Conservation (phyloP, 352 stramenopile genomes). For the Pythium oligandrum region DNA sequence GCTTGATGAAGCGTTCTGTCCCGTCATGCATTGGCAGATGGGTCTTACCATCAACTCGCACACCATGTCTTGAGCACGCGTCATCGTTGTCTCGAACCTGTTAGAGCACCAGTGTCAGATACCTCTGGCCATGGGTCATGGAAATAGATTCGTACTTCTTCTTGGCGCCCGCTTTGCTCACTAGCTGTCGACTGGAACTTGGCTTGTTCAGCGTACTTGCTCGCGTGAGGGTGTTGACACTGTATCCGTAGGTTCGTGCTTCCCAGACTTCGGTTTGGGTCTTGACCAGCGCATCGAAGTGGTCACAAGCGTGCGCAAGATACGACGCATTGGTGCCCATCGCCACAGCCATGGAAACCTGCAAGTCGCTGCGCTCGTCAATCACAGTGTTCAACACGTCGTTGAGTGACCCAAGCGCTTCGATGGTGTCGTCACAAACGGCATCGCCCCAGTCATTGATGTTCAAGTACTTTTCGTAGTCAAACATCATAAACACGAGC, state of each 20-base stretch:
- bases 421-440: conserved; percentile 72
- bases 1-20: not conserved
- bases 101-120: not conserved
- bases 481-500: conserved; percentile 74
- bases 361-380: conserved; percentile 61
- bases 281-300: conserved; percentile 59
- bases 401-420: conserved; percentile 64
- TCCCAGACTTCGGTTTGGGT: conserved; percentile 68
- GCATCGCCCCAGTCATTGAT: conserved; percentile 77
- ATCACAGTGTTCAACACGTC: conserved; percentile 74
- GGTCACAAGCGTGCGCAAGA: conserved; percentile 60
- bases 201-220: conserved; percentile 28
- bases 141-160: conserved; percentile 35
- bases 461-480: conserved; percentile 72
- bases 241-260: conserved; percentile 60
- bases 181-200: conserved; percentile 38
- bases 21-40: not conserved
- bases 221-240: conserved; percentile 47
- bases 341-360: conserved; percentile 73
- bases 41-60: conserved; percentile 71
- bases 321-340: conserved; percentile 74
- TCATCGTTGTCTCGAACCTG: conserved; percentile 73
- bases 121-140: too few relatives aligned
- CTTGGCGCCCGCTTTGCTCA: conserved; percentile 67
- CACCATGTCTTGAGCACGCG: conserved; percentile 75